phyloP scores from a whole-genome alignment of 106 monocot genomes.

The Xerophyta viscosa region DNA sequence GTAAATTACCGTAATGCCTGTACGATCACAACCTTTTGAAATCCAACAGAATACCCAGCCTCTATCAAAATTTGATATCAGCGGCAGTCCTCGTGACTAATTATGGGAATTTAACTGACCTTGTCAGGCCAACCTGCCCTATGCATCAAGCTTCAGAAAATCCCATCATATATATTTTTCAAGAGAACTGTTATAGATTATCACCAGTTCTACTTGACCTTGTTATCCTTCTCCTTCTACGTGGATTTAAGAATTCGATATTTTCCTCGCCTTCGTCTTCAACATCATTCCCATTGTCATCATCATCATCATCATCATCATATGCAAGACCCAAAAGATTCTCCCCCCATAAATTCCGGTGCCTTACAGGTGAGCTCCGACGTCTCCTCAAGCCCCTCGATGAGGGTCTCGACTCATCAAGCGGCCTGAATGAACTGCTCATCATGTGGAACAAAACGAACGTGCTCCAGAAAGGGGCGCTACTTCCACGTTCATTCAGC shows the following conservation, averaged over 20 bases:
- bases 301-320: constrained; percentile 24
- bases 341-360: constrained; percentile 65
- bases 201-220: constrained; percentile 23
- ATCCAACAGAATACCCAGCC: too few species aligned
- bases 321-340: constrained; percentile 53
- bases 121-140: too few species aligned
- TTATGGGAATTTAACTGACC: too few species aligned
- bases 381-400: constrained; percentile 32
- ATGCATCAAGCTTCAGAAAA: too few species aligned
- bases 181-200: too few species aligned
- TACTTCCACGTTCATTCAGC: constrained; percentile 17
- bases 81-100: too few species aligned
- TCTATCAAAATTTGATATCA: too few species aligned
- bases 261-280: constrained; percentile 25
- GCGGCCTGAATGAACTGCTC: constrained; percentile 19
- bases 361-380: constrained; percentile 23
- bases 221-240: constrained; percentile 42
- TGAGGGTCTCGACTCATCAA: constrained; percentile 29
- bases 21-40: too few species aligned
- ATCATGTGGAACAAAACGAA: constrained; percentile 78
- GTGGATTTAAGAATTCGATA: constrained; percentile 27
- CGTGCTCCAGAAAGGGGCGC: constrained; percentile 45
- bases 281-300: constrained; percentile 16
- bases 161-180: too few species aligned
- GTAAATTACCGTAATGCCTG: too few species aligned